Base-by-base conservation (phyloP, 805 yeast species). In the Clavispora phyllophila region DNA sequence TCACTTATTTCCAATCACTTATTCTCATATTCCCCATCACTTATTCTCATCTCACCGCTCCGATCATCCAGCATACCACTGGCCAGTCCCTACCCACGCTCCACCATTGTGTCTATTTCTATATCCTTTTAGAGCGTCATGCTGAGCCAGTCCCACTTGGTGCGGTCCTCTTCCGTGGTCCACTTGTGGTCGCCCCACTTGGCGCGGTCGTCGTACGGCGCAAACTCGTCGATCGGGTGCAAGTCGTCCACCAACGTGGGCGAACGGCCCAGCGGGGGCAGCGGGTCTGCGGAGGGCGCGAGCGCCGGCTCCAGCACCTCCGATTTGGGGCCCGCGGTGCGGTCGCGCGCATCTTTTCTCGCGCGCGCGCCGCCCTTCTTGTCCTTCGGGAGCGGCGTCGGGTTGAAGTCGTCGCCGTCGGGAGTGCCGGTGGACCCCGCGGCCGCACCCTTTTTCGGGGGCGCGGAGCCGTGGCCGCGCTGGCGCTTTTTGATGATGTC, bases 401-500 rank as follows among this genome's bases (percentile, higher is more conserved):
- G 78, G 50, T 70, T 66, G 41, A 71, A 58, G 51, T 75, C 79
- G 48, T 74, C 79, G 13, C 79, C 80, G 51, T 73, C 77, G 38
- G 36, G 36, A 38, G 47, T 19, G 37, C 43, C 32, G 41, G 40
- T 18, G 25, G 33, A 2, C 36, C 31, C 23, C 6, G 39, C 4
- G 24, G 9, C 24, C 12, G 25, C 26, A 24, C 29, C 56, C 53
- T 36, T 57, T 58, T 24, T 54, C 49, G 14, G 41, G 28, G 20
- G 44, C 36, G 23, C 35, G 26, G 25, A 14, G 23, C 18, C 42
- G 17, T 61, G 50, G 6, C 67, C 66, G 40, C 96, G 73, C 62
- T 90, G 96, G 54, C 99, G 76, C 63, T 89, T 87, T 62, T 89
- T 88, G 43, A 91, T 90, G 1, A 90, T 93, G 60, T 90, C 96